These are phyloP conservation scores for Fusarium kyushuense DNA, from an alignment of 2,329 filamentous ascomycete species.

Conservation along the genomic window DNA sequence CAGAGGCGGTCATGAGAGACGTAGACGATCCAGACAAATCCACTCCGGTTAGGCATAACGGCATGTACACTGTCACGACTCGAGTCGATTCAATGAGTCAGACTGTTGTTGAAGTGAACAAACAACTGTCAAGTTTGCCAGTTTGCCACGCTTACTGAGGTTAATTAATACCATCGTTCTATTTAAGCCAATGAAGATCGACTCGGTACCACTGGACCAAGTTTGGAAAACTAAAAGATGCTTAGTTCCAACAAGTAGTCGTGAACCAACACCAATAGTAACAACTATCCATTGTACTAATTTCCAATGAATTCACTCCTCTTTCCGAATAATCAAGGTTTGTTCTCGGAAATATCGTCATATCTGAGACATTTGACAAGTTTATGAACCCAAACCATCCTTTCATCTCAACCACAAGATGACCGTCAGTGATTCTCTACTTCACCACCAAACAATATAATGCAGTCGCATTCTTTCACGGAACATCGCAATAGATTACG, in stretches of 20 bases:
- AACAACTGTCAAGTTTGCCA: background rate
- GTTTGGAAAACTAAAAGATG: background rate
- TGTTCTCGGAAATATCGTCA: background rate
- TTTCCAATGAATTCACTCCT: background rate
- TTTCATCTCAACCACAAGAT: background rate
- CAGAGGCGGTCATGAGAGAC: background rate
- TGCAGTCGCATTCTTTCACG: background rate
- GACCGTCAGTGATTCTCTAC: conserved; percentile 2
- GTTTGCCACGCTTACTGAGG: background rate
- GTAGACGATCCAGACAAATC: background rate
- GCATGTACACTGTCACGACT: background rate
- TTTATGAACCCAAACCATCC: background rate
- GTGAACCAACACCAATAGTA: background rate
- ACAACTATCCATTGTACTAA: background rate
- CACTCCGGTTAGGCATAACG: background rate
- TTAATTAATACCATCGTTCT: background rate
- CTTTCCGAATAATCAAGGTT: conserved; percentile 1
- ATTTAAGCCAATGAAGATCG: conserved; percentile 1
- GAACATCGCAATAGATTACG: conserved; percentile 46
- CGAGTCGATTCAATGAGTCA: background rate
- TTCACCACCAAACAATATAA: conserved; percentile 1
- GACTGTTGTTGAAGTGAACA: background rate
- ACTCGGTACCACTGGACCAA: background rate
- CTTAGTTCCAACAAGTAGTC: background rate
- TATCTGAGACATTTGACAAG: conserved; percentile 3